Percentiles rank a stretch among this genome's conserved stretches.
Conservation (phyloP, 2,329 filamentous ascomycete species). For the Nemania serpens region DNA sequence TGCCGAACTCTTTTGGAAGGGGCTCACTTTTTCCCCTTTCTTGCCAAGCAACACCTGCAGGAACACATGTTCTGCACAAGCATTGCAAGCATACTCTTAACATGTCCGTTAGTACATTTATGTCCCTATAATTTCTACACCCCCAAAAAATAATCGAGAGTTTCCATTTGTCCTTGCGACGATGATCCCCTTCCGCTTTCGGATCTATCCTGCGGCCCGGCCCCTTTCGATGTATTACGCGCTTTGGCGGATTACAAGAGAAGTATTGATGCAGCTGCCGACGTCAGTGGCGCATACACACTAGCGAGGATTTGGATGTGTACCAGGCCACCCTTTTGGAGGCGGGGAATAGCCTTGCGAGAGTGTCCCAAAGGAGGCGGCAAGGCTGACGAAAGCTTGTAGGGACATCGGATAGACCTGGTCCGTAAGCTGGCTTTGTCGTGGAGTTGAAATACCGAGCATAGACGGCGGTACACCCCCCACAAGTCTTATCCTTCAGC, state of each 20-base stretch:
- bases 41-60: neutral
- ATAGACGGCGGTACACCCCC: constrained; percentile 4
- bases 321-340: neutral
- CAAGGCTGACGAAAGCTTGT: constrained; percentile 27
- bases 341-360: constrained; percentile 24
- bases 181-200: constrained; percentile 29
- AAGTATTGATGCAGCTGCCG: constrained; percentile 13
- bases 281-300: constrained; percentile 25
- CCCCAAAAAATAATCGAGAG: neutral
- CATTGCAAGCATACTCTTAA: constrained; percentile 9
- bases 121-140: neutral
- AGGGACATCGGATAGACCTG: constrained; percentile 17
- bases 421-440: constrained; percentile 19
- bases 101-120: constrained; percentile 7
- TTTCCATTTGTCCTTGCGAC: constrained; percentile 1
- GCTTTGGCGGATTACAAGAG: constrained; percentile 12
- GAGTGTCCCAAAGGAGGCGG: neutral
- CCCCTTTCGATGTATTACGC: constrained; percentile 21
- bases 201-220: constrained; percentile 31
- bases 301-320: neutral
- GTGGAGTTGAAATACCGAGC: constrained; percentile 21
- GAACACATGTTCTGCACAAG: constrained; percentile 7
- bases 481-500: neutral
- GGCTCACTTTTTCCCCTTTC: constrained; percentile 10
- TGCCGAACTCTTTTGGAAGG: constrained; percentile 11